Conservation (phyloP, 495 filamentous ascomycete species). For the Astrocystis sublimbata region DNA sequence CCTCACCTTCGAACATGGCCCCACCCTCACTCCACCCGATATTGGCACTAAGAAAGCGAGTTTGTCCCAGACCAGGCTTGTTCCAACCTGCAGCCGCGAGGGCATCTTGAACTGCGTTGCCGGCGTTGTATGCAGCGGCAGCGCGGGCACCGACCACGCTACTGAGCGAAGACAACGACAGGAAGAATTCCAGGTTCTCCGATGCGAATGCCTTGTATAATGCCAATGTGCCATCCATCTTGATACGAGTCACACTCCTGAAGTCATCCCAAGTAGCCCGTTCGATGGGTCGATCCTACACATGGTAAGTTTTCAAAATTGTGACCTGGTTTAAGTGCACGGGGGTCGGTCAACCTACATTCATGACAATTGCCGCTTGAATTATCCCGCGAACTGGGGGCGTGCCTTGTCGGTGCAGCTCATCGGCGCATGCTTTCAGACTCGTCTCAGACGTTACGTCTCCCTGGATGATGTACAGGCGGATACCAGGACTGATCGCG, state of each 20-base stretch:
- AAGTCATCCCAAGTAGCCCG: conserved; percentile 1
- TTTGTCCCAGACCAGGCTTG: too few species aligned
- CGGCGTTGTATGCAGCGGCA: background rate
- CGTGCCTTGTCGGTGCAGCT: background rate
- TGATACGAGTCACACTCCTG: background rate
- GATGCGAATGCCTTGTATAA: background rate
- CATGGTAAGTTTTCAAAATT: background rate
- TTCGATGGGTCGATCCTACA: background rate
- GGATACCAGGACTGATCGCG: background rate
- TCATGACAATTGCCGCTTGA: background rate
- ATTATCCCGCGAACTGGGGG: conserved; percentile 10
- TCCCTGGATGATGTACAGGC: background rate
- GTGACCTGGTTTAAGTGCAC: too few species aligned
- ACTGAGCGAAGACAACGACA: background rate
- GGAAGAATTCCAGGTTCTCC: background rate
- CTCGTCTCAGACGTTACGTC: background rate
- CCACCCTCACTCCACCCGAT: conserved; percentile 9
- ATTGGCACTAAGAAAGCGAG: background rate
- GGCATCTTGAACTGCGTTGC: conserved; percentile 9
- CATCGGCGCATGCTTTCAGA: background rate
- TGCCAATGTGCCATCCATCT: background rate
- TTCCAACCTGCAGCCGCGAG: background rate
- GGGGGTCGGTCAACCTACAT: too few species aligned
- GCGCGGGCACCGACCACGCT: background rate
- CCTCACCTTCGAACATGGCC: background rate